phyloP scores from a whole-genome alignment of 179 eudicot species.

The Beta corolliflora region DNA sequence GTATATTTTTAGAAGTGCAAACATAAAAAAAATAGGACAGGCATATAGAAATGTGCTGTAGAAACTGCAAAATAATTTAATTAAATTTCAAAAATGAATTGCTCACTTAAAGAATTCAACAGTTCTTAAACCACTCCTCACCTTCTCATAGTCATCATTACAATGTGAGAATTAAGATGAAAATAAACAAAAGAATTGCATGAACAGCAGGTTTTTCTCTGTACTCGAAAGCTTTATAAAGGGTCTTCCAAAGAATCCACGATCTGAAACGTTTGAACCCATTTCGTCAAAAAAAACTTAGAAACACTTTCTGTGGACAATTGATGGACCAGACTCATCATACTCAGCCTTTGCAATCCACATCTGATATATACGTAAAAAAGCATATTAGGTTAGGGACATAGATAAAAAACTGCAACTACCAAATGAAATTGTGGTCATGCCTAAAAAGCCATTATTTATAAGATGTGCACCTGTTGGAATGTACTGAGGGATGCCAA shows the following conservation, averaged over 20 bases:
- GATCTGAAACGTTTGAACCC: conserved; percentile 17
- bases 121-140: conserved; percentile 21
- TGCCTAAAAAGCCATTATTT: not conserved
- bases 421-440: not conserved
- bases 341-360: conserved; percentile 46
- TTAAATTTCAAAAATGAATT: conserved; percentile 24
- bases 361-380: conserved; percentile 32
- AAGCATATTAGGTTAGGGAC: not conserved
- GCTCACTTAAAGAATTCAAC: conserved; percentile 21
- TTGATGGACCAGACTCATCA: conserved; percentile 45
- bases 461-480: conserved; percentile 48
- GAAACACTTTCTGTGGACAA: conserved; percentile 45
- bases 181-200: conserved; percentile 23
- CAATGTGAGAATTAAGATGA: conserved; percentile 33
- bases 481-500: conserved; percentile 68
- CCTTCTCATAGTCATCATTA: conserved; percentile 30
- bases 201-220: conserved; percentile 20
- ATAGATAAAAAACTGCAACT: not conserved
- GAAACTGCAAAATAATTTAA: conserved; percentile 1
- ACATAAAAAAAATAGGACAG: not conserved
- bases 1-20: not conserved
- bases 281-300: conserved; percentile 15
- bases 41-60: not conserved
- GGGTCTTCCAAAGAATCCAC: conserved; percentile 12
- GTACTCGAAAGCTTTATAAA: conserved; percentile 26